Percentiles rank a stretch among this genome's conserved stretches.
phyloP scores from a whole-genome alignment of 1,139 yeast species.

The Casaregolazyma suthepensis region DNA sequence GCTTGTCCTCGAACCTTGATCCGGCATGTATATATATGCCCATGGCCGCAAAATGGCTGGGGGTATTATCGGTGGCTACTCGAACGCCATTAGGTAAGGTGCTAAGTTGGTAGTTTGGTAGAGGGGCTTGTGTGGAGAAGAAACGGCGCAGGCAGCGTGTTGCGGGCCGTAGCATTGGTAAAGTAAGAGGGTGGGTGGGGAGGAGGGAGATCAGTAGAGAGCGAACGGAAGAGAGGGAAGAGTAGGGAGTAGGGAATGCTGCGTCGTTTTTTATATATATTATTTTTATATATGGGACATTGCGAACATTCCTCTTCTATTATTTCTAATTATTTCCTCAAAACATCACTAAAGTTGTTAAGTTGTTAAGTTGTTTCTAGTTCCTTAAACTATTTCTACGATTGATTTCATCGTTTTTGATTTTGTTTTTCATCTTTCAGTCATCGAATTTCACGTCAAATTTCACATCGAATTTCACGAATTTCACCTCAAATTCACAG shows the following conservation, averaged over 20 bases:
- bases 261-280: too few species aligned
- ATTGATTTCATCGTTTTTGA: too few species aligned
- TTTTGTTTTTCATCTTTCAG: neutral
- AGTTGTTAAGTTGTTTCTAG: too few species aligned
- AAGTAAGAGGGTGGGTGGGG: neutral
- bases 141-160: neutral
- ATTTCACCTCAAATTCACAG: too few species aligned
- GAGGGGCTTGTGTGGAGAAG: neutral
- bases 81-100: slow-evolving; percentile 71
- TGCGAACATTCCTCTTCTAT: too few species aligned
- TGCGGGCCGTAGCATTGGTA: neutral
- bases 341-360: too few species aligned
- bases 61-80: slow-evolving; percentile 78
- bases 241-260: too few species aligned
- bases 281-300: too few species aligned
- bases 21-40: slow-evolving; percentile 93
- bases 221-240: neutral
- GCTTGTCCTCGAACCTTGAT: slow-evolving; percentile 63
- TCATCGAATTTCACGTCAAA: neutral
- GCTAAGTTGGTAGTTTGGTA: slow-evolving; percentile 32
- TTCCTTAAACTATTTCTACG: too few species aligned
- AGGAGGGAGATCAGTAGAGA: neutral
- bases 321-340: too few species aligned
- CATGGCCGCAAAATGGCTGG: slow-evolving; percentile 86
- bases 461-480: too few species aligned